Percentiles rank a stretch among this genome's conserved stretches.
Conservation (phyloP, 78 protist species). For the Paratrimastix pyriformis region DNA sequence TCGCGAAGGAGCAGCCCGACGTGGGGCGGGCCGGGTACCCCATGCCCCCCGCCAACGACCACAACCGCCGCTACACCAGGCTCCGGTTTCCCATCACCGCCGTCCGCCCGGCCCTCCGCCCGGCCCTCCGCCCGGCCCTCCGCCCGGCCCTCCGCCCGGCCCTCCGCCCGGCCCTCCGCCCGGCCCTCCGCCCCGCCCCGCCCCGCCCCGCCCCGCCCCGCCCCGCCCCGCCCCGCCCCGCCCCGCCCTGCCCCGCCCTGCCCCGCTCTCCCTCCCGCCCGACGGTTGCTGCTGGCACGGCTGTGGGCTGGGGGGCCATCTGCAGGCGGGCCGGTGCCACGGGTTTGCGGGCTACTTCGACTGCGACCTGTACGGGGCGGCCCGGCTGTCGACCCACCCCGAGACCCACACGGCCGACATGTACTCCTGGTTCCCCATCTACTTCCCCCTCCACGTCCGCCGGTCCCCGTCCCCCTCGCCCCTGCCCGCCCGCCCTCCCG, state of each 20-base stretch:
- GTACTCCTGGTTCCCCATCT: conserved; percentile 93
- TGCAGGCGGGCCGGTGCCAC: conserved; percentile 36
- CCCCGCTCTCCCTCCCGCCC: neutral
- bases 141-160: no score
- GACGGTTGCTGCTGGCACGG: neutral
- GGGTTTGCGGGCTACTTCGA: conserved; percentile 93
- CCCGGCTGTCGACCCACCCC: conserved; percentile 59
- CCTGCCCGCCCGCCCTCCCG: no score
- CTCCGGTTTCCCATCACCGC: conserved; percentile 18
- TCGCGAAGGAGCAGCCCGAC: neutral
- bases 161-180: no score
- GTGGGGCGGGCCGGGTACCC: neutral
- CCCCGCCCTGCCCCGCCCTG: neutral
- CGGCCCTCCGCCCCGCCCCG: no score
- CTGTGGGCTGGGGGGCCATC: neutral
- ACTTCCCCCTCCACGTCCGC: conserved; percentile 67
- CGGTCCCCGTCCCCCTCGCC: no score
- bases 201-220: conserved; percentile 14
- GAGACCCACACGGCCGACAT: conserved; percentile 67
- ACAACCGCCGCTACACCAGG: conserved; percentile 34
- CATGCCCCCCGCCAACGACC: neutral
- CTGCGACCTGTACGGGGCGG: conserved; percentile 53
- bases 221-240: conserved; percentile 23
- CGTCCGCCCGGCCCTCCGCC: no score
- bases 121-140: no score